Conservation (phyloP, 1,139 yeast species). For the Candida buenavistaensis region DNA sequence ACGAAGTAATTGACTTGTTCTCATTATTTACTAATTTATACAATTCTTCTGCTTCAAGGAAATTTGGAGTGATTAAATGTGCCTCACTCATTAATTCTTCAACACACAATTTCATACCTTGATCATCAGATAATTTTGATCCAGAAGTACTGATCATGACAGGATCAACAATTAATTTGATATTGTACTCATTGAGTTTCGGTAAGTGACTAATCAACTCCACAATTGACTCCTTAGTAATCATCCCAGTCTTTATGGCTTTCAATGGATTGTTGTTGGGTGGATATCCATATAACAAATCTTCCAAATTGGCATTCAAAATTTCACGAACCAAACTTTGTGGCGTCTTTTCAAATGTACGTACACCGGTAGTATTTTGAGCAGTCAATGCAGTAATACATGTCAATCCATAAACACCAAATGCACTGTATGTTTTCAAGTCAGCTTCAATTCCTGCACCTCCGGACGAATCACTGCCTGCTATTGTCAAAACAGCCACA, state of each 20-base stretch:
- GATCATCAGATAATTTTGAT: conserved; percentile 49
- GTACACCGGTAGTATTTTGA: conserved; percentile 71
- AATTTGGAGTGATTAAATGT: conserved; percentile 75
- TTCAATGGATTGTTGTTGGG: conserved; percentile 37
- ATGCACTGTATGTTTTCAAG: conserved; percentile 76
- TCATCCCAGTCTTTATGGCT: conserved; percentile 81
- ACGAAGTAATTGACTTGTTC: conserved; percentile 7
- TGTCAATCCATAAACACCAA: conserved; percentile 77
- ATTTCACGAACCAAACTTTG: conserved; percentile 43
- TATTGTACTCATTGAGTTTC: conserved; percentile 25
- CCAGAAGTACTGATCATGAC: conserved; percentile 86
- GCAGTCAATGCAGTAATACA: conserved; percentile 83
- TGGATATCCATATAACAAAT: conserved; percentile 46
- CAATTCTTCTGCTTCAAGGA: conserved; percentile 59
- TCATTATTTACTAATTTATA: conserved; percentile 18
- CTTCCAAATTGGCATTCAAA: conserved; percentile 58
- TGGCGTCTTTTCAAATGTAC: conserved; percentile 48
- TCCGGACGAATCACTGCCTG: conserved; percentile 89
- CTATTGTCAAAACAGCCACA: conserved; percentile 60
- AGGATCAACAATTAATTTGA: conserved; percentile 68
- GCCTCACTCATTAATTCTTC: conserved; percentile 53
- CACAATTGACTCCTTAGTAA: conserved; percentile 58
- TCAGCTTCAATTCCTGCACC: conserved; percentile 98
- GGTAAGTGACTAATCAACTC: conserved; percentile 42
- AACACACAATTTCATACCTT: conserved; percentile 46